phyloP scores from a whole-genome alignment of 257 asterid genomes.

The Solanum lycopersicoides region DNA sequence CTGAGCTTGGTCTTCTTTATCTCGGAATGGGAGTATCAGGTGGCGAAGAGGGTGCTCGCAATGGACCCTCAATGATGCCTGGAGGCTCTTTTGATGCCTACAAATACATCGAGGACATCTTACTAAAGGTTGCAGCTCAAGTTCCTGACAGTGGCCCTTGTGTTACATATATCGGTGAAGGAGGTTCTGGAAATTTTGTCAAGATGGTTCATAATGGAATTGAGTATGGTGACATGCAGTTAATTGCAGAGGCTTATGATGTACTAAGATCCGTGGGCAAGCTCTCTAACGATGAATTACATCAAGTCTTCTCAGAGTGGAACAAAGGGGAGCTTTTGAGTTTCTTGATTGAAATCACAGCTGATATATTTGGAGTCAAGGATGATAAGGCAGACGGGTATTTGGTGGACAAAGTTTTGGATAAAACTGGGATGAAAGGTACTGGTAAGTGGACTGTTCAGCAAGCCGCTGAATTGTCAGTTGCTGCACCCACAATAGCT shows the following conservation, averaged over 20 bases:
- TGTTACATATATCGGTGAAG: constrained; percentile 81
- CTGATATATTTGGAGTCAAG: constrained; percentile 86
- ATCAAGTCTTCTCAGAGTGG: constrained; percentile 70
- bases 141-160: constrained; percentile 97
- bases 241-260: constrained; percentile 86
- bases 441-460: constrained; percentile 98
- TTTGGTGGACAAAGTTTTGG: constrained; percentile 85
- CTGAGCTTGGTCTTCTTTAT: constrained; percentile 61
- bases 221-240: constrained; percentile 97
- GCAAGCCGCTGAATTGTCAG: constrained; percentile 91
- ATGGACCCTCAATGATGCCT: constrained; percentile 96
- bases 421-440: constrained; percentile 98
- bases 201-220: constrained; percentile 96
- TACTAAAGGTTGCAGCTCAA: constrained; percentile 87
- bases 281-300: constrained; percentile 69
- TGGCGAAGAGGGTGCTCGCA: constrained; percentile 94
- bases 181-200: constrained; percentile 90
- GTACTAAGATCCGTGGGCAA: constrained; percentile 90
- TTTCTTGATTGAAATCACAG: constrained; percentile 91
- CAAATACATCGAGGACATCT: constrained; percentile 75
- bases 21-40: constrained; percentile 99
- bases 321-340: constrained; percentile 87
- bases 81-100: constrained; percentile 85
- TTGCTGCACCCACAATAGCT: constrained; percentile 94
- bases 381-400: constrained; percentile 78